Base-by-base conservation (phyloP, 2,329 filamentous ascomycete species). In the Sporothrix dimorphospora region DNA sequence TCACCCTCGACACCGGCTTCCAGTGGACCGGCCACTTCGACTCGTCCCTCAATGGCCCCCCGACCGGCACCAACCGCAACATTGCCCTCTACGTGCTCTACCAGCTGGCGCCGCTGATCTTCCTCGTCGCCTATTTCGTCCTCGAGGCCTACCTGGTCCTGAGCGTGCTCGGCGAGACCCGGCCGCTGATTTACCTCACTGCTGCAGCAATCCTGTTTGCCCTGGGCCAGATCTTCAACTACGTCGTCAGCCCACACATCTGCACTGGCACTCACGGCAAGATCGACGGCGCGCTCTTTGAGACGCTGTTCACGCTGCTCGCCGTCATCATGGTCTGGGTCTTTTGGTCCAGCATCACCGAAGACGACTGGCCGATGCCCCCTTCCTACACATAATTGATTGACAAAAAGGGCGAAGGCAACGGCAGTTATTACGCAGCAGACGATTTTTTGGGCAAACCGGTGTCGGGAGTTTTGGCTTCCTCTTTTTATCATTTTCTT, bases 261-360 rank as follows among this genome's bases (percentile, higher is more conserved):
- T 99, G 96, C 85, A 86, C 90, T 27, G 93, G 93, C 59, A 93
- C 94, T 0, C 79, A 85, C 55, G 94, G 94, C 76, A 94, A 92
- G 81, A 97, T 99, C 79, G 95, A 99, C 79, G 96, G 96, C 67
- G 90, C 95, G 6, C 83, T 99, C 0, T 99, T 99, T 81, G 89
- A 98, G 81, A 97, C 94, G 0, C 84, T 98, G 7, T 98, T 99
- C 83, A 98, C 94, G 0, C 85, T 98, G 0, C 83, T 95, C 14
- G 87, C 94, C 0, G 94, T 99, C 4, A 86, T 93, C 21, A 89
- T 89, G 82, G 83, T 98, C 75, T 99, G 96, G 94, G 82, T 93
- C 72, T 99, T 99, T 85, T 99, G 96, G 96, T 97, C 94, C 63
- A 98, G 94, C 83, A 99, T 99, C 78, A 99, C 96, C 19, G 96